Conservation (phyloP, 371 early-diverging fungal species). For the Mortierella sp. region DNA sequence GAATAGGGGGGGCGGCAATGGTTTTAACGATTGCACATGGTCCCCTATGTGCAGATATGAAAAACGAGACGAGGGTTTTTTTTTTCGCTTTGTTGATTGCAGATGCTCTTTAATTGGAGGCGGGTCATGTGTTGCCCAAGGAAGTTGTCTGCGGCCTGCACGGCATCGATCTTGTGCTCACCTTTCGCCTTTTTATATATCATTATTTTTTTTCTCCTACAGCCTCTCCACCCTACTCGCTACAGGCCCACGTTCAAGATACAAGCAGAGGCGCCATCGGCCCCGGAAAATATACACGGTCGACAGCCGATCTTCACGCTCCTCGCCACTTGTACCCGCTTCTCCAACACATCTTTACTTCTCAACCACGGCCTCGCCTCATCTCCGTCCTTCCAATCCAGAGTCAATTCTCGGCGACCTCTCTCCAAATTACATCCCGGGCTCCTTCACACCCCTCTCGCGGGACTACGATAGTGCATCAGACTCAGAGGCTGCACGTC, state of each 20-base stretch:
- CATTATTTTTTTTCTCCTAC: background rate
- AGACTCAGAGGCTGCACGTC: conserved; percentile 43
- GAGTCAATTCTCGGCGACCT: conserved; percentile 50
- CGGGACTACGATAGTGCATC: conserved; percentile 52
- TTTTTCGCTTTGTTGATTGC: too few species aligned
- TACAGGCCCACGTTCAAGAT: conserved; percentile 40
- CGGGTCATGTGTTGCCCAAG: background rate
- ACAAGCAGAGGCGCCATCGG: conserved; percentile 36
- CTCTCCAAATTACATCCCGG: conserved; percentile 50
- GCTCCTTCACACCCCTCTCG: conserved; percentile 40
- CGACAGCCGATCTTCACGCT: conserved; percentile 41
- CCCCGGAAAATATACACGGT: conserved; percentile 52
- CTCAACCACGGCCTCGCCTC: conserved; percentile 44
- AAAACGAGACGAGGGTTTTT: too few species aligned
- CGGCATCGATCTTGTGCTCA: too few species aligned
- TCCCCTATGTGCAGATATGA: too few species aligned
- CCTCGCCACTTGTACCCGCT: conserved; percentile 47
- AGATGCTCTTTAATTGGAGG: too few species aligned
- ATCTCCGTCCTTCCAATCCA: conserved; percentile 41
- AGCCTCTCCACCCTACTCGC: conserved; percentile 52
- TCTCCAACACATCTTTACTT: conserved; percentile 52
- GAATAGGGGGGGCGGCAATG: too few species aligned
- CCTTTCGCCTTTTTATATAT: background rate
- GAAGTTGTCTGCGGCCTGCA: too few species aligned
- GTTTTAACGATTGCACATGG: too few species aligned